Conservation (phyloP, 2,329 filamentous ascomycete genomes). For the Claviceps digitariae region DNA sequence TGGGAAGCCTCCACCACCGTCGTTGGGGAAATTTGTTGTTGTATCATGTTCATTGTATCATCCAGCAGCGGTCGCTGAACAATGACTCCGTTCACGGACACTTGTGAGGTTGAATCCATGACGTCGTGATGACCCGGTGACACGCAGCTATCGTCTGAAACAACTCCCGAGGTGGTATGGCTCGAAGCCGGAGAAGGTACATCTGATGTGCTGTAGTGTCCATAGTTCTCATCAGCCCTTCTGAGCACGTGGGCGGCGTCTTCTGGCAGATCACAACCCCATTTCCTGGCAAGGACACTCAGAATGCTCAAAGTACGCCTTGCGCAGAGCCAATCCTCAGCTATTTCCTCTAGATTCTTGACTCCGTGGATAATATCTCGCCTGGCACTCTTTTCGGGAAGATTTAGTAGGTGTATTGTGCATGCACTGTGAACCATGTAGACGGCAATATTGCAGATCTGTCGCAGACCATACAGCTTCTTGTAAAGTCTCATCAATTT, state of each 20-base stretch:
- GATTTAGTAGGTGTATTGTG: constrained; percentile 84
- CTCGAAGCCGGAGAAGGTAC: constrained; percentile 39
- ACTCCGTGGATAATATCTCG: constrained; percentile 84
- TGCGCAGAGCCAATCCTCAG: constrained; percentile 86
- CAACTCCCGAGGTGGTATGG: constrained; percentile 15
- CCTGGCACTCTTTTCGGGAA: constrained; percentile 82
- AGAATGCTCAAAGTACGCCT: constrained; percentile 75
- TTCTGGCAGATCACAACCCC: constrained; percentile 74
- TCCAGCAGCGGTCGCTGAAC: constrained; percentile 4
- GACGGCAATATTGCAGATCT: constrained; percentile 92
- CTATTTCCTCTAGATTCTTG: constrained; percentile 88
- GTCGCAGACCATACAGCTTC: constrained; percentile 74
- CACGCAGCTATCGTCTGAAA: constrained; percentile 15
- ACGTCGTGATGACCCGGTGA: constrained; percentile 21
- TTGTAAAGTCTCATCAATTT: constrained; percentile 94
- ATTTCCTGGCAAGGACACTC: constrained; percentile 73
- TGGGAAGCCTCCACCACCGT: not conserved
- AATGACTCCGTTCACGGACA: constrained; percentile 10
- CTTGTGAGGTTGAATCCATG: constrained; percentile 19
- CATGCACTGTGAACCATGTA: constrained; percentile 93
- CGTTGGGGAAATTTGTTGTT: constrained; percentile 4
- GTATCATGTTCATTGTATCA: constrained; percentile 6
- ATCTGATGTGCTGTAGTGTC: constrained; percentile 51
- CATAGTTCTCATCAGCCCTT: constrained; percentile 68
- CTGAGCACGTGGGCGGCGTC: constrained; percentile 67